These are phyloP conservation scores for Kodamaea derodonti DNA, from an alignment of 1,139 yeast species.

Conservation along the genomic window DNA sequence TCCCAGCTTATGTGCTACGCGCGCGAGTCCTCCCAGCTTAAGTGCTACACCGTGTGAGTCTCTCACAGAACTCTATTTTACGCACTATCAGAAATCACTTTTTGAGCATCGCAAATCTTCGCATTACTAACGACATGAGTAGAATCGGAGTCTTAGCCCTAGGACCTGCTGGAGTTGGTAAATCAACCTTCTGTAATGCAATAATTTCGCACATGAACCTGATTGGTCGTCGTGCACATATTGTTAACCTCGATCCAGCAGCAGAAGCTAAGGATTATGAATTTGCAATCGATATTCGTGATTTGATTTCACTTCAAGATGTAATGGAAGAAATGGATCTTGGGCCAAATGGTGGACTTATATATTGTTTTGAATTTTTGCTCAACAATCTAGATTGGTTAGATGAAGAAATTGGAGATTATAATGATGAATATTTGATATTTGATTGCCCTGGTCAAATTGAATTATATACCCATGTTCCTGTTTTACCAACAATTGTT, in stretches of 20 bases:
- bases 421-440: slow-evolving; percentile 85
- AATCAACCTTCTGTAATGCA: slow-evolving; percentile 85
- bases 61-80: too few relatives aligned
- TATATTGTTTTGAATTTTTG: slow-evolving; percentile 89
- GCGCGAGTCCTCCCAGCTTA: too few relatives aligned
- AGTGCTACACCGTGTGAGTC: too few relatives aligned
- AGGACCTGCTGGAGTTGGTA: slow-evolving; percentile 99
- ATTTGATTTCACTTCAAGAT: slow-evolving; percentile 84
- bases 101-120: too few relatives aligned
- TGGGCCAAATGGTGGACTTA: slow-evolving; percentile 94
- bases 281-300: slow-evolving; percentile 89
- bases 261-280: slow-evolving; percentile 92
- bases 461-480: slow-evolving; percentile 91
- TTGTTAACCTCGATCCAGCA: slow-evolving; percentile 95
- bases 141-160: slow-evolving; percentile 92
- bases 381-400: slow-evolving; percentile 91
- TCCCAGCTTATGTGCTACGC: too few relatives aligned
- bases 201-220: slow-evolving; percentile 85
- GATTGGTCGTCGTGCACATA: slow-evolving; percentile 88
- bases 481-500: slow-evolving; percentile 84
- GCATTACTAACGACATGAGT: slow-evolving; percentile 75
- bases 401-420: slow-evolving; percentile 92
- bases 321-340: slow-evolving; percentile 94
- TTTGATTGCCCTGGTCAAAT: slow-evolving; percentile 99
- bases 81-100: too few relatives aligned